A percentile compares a stretch with the other conserved stretches of the same genome.
phyloP scores from a whole-genome alignment of 1,284 basidiomycete species.

The Irpex lacteus region DNA sequence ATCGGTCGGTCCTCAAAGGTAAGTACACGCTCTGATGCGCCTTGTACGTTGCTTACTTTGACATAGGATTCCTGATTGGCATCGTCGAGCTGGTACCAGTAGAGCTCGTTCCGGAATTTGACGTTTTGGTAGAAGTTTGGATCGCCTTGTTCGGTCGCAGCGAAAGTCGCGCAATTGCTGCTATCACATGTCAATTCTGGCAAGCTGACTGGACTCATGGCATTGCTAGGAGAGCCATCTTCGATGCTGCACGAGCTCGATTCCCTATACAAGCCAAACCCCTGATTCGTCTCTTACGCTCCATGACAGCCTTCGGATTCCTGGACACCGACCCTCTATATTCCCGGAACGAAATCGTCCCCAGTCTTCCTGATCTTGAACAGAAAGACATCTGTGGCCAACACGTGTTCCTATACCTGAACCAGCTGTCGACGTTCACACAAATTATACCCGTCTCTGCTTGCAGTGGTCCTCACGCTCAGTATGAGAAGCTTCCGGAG shows the following conservation, averaged over 20 bases:
- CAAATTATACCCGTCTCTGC: conserved; percentile 56
- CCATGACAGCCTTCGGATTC: conserved; percentile 72
- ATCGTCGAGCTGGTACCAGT: conserved; percentile 73
- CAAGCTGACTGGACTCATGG: conserved; percentile 62
- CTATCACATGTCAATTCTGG: conserved; percentile 81
- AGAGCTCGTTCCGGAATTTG: conserved; percentile 72
- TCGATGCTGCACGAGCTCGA: conserved; percentile 76
- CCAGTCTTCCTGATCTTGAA: conserved; percentile 27
- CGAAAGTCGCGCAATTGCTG: conserved; percentile 62
- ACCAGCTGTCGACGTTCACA: conserved; percentile 72
- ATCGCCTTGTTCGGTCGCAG: conserved; percentile 78
- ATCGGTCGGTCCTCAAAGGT: conserved; percentile 85
- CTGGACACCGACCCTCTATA: conserved; percentile 66
- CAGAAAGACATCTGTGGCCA: conserved; percentile 52
- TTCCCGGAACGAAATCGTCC: conserved; percentile 39
- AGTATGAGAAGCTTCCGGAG: conserved; percentile 67
- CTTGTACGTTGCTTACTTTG: conserved; percentile 22
- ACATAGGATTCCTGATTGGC: conserved; percentile 59
- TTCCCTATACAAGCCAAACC: conserved; percentile 79
- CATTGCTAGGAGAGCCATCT: conserved; percentile 64
- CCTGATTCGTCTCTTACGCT: conserved; percentile 69
- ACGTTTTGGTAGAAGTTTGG: conserved; percentile 75
- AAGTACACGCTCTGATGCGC: conserved; percentile 6
- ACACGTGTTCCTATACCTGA: conserved; percentile 74
- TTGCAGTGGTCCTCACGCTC: conserved; percentile 59